Conservation (phyloP, 2,329 filamentous ascomycete genomes). For the Pyrenophora seminiperda region DNA sequence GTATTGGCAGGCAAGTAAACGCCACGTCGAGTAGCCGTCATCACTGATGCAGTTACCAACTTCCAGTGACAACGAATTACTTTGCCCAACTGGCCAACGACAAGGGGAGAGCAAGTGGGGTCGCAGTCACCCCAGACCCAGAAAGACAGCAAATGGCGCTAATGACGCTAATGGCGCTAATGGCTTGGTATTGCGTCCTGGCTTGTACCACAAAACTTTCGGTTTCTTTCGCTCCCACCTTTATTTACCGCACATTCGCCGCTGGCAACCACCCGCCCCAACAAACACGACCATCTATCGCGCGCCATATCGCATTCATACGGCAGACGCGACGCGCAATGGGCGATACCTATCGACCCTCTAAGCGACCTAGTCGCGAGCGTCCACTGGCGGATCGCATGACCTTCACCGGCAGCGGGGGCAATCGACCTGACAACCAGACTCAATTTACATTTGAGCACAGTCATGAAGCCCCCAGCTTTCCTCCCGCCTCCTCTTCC, state of each 20-base stretch:
- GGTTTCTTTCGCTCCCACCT: conserved; percentile 17
- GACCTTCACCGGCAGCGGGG: conserved; percentile 35
- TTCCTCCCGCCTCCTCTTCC: conserved; percentile 35
- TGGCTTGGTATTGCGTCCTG: conserved; percentile 18
- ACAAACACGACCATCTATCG: conserved; percentile 5
- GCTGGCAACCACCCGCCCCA: conserved; percentile 8
- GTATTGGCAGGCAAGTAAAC: too few relatives aligned
- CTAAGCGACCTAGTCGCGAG: conserved; percentile 29
- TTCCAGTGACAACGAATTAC: too few relatives aligned
- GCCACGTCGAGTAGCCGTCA: too few relatives aligned
- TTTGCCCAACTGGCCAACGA: too few relatives aligned
- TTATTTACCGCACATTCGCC: conserved; percentile 7
- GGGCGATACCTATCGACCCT: conserved; percentile 39
- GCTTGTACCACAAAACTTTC: conserved; percentile 20
- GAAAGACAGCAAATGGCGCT: conserved; percentile 11
- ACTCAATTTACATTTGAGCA: conserved; percentile 45
- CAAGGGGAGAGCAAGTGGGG: background rate
- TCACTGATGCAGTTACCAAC: too few relatives aligned
- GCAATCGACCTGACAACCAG: conserved; percentile 31
- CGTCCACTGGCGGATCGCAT: conserved; percentile 36
- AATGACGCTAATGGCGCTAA: conserved; percentile 14
- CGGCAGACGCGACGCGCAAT: conserved; percentile 18
- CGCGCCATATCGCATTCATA: conserved; percentile 7
- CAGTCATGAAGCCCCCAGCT: conserved; percentile 34
- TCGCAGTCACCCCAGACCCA: conserved; percentile 8